phyloP scores from a whole-genome alignment of 2,329 filamentous ascomycete genomes.

The Claviceps monticola region DNA sequence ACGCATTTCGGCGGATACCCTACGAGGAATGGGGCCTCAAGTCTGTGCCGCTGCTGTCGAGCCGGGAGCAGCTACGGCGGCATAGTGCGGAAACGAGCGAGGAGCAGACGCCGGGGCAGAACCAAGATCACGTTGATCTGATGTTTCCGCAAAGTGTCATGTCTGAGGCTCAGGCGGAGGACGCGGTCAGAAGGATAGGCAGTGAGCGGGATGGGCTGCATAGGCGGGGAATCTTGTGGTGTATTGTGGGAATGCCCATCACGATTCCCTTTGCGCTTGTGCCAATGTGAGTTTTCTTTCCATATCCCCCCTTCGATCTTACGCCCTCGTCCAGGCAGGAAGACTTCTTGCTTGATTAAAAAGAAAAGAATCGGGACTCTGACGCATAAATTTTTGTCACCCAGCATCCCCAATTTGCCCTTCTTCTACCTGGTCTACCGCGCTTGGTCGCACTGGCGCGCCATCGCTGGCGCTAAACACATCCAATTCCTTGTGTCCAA shows the following conservation, averaged over 20 bases:
- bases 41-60: constrained; percentile 72
- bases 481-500: constrained; percentile 68
- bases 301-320: neutral
- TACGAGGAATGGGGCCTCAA: constrained; percentile 98
- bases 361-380: neutral
- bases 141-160: constrained; percentile 64
- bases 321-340: too few species aligned
- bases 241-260: constrained; percentile 68
- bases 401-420: constrained; percentile 77
- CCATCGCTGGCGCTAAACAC: constrained; percentile 71
- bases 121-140: constrained; percentile 54
- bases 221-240: constrained; percentile 64
- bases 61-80: constrained; percentile 39
- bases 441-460: constrained; percentile 84
- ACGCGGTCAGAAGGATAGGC: constrained; percentile 55
- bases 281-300: constrained; percentile 53
- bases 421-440: constrained; percentile 94
- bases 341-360: too few species aligned
- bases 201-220: constrained; percentile 73
- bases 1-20: constrained; percentile 71
- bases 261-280: constrained; percentile 70
- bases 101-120: constrained; percentile 11
- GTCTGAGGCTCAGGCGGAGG: constrained; percentile 44
- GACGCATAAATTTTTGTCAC: too few species aligned
- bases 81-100: neutral